Evolutionary conservation across 257 asterid genomes (phyloP).

Genomic region (Coffea eugenioides): DNA sequence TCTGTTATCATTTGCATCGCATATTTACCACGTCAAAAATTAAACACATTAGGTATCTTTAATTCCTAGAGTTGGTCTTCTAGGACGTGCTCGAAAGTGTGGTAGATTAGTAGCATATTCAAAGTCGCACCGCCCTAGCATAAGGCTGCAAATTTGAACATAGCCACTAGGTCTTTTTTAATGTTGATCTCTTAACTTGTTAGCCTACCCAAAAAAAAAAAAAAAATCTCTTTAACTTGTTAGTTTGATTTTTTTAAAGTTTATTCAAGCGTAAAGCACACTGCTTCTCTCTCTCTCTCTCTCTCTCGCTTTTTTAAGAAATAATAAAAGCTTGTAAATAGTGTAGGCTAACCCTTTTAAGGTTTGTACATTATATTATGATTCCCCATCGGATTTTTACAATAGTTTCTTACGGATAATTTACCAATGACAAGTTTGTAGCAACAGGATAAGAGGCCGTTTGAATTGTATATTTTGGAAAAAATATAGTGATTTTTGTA

Average conservation of each 20-base stretch:
- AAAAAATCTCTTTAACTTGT: not conserved
- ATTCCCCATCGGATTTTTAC: too few species aligned
- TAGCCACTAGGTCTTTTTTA: not conserved
- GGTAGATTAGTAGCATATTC: not conserved
- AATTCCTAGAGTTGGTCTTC: not conserved
- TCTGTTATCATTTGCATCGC: not conserved
- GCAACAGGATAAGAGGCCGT: too few species aligned
- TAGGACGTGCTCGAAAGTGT: not conserved
- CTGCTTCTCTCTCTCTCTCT: not conserved
- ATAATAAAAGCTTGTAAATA: too few species aligned
- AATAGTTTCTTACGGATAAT: too few species aligned
- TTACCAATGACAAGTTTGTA: too few species aligned
- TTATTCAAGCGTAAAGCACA: not conserved
- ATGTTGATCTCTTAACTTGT: not conserved
- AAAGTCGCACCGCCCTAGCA: constrained; percentile 5
- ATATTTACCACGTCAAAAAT: not conserved
- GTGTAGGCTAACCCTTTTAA: too few species aligned
- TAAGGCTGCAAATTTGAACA: not conserved
- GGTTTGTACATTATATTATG: too few species aligned
- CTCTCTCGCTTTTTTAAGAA: too few species aligned
- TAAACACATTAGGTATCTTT: not conserved
- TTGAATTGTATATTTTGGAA: too few species aligned
- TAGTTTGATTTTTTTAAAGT: not conserved
- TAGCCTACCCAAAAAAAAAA: too few species aligned
- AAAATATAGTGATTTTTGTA: too few species aligned